phyloP scores from a whole-genome alignment of 257 asterid genomes.

The Salvia splendens region DNA sequence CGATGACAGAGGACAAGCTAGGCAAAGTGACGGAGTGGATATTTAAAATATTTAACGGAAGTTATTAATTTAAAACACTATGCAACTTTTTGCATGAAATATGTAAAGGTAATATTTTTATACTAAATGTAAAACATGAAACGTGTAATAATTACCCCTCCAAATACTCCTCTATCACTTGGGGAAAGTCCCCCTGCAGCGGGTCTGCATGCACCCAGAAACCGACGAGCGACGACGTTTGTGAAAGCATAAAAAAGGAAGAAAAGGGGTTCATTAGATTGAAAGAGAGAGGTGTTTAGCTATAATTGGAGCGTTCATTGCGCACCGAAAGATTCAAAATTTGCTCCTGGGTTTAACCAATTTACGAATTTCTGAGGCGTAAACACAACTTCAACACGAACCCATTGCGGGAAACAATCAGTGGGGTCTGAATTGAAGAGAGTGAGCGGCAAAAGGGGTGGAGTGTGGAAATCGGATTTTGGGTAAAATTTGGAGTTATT shows the following conservation, averaged over 20 bases:
- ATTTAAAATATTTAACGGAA: too few species aligned
- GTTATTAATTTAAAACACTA: too few species aligned
- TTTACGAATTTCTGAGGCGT: neutral
- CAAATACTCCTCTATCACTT: constrained; percentile 88
- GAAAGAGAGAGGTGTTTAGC: constrained; percentile 36
- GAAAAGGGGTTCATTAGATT: neutral
- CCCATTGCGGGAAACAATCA: neutral
- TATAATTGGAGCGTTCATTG: constrained; percentile 67
- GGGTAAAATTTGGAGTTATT: too few species aligned
- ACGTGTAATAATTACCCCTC: too few species aligned
- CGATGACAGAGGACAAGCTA: constrained; percentile 85
- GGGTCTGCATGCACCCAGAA: constrained; percentile 58
- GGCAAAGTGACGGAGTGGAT: constrained; percentile 73
- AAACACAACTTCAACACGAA: neutral
- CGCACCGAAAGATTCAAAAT: neutral
- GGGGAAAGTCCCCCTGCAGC: constrained; percentile 90
- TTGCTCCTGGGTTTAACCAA: neutral
- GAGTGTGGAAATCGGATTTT: too few species aligned
- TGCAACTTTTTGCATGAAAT: too few species aligned
- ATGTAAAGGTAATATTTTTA: too few species aligned
- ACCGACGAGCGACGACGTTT: neutral
- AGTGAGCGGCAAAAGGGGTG: constrained; percentile 4
- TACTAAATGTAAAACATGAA: too few species aligned
- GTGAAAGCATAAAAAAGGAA: neutral
- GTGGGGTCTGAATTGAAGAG: neutral